A percentile compares a stretch with the other conserved stretches of the same genome.
Conservation (phyloP, 192 early-diverging fungal genomes). For the Polychytrium aggregatum region DNA sequence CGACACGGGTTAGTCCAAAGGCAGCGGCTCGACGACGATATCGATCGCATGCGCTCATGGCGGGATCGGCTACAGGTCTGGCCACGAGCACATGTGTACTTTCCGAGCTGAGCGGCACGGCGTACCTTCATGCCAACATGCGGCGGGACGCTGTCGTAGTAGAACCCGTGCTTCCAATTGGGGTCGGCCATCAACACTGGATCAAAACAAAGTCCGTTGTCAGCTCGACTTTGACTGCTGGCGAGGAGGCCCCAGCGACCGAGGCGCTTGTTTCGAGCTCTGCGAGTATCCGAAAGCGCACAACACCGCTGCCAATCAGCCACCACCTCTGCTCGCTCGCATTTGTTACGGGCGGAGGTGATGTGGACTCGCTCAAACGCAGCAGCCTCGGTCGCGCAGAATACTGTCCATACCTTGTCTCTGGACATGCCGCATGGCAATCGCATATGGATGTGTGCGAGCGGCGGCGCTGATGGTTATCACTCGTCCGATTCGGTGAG, state of each 20-base stretch:
- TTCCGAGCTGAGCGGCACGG: too few relatives aligned
- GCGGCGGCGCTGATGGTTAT: conserved; percentile 85
- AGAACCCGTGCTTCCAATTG: conserved; percentile 88
- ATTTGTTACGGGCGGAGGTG: too few relatives aligned
- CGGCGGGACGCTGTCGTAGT: conserved; percentile 78
- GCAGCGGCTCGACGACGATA: not conserved
- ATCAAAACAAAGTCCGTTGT: too few relatives aligned
- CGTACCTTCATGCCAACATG: conserved; percentile 84
- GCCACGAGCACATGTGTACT: not conserved
- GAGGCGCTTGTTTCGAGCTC: too few relatives aligned
- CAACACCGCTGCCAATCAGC: too few relatives aligned
- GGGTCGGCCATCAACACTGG: conserved; percentile 85
- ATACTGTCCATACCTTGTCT: conserved; percentile 79
- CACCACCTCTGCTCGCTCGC: too few relatives aligned
- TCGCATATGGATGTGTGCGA: conserved; percentile 91
- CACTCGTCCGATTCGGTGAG: conserved; percentile 69
- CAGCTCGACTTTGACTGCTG: too few relatives aligned
- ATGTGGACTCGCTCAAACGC: too few relatives aligned
- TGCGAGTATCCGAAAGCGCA: too few relatives aligned
- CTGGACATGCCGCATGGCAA: conserved; percentile 85
- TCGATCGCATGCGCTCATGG: not conserved
- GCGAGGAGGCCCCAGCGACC: too few relatives aligned
- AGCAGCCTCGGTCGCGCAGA: too few relatives aligned
- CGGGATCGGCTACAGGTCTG: not conserved
- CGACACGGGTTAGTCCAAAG: too few relatives aligned